Evolutionary conservation across 352 stramenopile species (phyloP).

Genomic region (Phytophthora palmivora): DNA sequence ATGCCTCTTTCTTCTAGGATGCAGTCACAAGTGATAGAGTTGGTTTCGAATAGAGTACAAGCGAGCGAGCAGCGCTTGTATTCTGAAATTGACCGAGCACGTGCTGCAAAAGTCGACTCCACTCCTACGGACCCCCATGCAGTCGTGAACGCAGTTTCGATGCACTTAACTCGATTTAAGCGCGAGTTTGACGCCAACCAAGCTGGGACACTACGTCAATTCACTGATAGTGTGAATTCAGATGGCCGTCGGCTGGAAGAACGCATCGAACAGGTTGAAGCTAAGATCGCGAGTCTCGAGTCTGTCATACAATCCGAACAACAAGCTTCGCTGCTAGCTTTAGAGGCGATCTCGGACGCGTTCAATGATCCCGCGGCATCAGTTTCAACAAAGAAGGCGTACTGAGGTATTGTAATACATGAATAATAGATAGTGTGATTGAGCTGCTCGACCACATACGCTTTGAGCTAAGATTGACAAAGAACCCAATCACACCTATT

Average conservation of each 20-base stretch:
- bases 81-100: conserved; percentile 42
- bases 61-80: conserved; percentile 40
- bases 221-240: conserved; percentile 59
- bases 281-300: conserved; percentile 60
- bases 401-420: no score
- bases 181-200: conserved; percentile 66
- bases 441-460: no score
- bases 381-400: conserved; percentile 7
- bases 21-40: conserved; percentile 60
- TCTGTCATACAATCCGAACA: conserved; percentile 73
- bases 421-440: no score
- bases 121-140: conserved; percentile 35
- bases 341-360: conserved; percentile 77
- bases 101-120: conserved; percentile 21
- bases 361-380: conserved; percentile 39
- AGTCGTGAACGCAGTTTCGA: conserved; percentile 64
- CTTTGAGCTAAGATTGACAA: no score
- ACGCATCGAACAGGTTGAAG: conserved; percentile 59
- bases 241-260: conserved; percentile 61
- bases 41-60: conserved; percentile 43
- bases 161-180: conserved; percentile 69
- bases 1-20: conserved; percentile 49
- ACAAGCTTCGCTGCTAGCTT: conserved; percentile 67
- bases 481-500: no score
- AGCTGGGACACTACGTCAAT: conserved; percentile 47